Evolutionary conservation across 176 grass and related monocot species (phyloP).

Genomic region (Oryza australiensis): DNA sequence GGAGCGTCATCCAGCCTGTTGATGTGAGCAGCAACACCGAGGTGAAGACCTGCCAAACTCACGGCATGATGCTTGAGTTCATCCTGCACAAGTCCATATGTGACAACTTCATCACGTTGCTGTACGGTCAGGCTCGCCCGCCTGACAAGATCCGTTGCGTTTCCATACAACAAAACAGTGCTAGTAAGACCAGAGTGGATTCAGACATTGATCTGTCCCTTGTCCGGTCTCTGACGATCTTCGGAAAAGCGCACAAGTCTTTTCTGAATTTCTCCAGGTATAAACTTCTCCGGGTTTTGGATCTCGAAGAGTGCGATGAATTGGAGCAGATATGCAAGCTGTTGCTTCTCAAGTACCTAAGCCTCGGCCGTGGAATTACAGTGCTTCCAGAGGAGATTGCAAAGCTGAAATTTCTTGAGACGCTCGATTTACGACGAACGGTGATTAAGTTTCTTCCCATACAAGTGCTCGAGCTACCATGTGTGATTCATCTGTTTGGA

Average conservation of each 20-base stretch:
- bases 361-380: background rate
- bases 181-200: too few relatives aligned
- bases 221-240: too few relatives aligned
- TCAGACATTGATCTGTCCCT: too few relatives aligned
- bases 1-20: slow-evolving; percentile 1
- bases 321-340: too few relatives aligned
- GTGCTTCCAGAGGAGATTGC: slow-evolving; percentile 14
- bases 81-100: slow-evolving; percentile 1
- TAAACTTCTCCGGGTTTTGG: too few relatives aligned
- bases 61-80: slow-evolving; percentile 29
- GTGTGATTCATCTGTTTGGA: slow-evolving; percentile 22
- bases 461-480: slow-evolving; percentile 2
- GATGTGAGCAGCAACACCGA: background rate
- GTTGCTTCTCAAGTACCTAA: too few relatives aligned
- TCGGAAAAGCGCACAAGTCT: too few relatives aligned
- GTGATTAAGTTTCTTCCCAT: background rate
- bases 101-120: slow-evolving; percentile 11
- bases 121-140: background rate
- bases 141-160: too few relatives aligned
- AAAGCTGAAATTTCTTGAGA: slow-evolving; percentile 14
- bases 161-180: too few relatives aligned
- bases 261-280: too few relatives aligned
- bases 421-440: background rate
- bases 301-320: too few relatives aligned
- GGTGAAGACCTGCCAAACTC: background rate